Conservation (phyloP, 768 basidiomycete species). For the Tulasnella sp. region DNA sequence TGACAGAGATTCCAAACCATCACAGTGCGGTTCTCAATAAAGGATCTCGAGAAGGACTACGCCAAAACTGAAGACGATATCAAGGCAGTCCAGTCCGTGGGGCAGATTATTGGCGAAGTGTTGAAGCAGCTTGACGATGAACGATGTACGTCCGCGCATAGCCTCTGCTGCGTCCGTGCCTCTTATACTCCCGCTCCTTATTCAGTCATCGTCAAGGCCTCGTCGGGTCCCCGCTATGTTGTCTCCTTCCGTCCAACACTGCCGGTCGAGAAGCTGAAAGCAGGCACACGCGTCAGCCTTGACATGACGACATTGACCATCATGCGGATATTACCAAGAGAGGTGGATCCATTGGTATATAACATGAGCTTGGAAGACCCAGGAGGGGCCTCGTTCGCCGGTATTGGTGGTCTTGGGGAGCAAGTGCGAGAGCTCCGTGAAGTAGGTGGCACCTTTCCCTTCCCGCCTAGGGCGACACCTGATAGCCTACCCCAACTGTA, state of each 20-base stretch:
- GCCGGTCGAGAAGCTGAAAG: constrained; percentile 85
- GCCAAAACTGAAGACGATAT: constrained; percentile 98
- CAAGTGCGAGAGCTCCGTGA: constrained; percentile 97
- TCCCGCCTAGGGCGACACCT: background rate
- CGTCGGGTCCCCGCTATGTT: constrained; percentile 96
- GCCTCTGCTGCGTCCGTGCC: constrained; percentile 32
- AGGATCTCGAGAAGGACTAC: constrained; percentile 81
- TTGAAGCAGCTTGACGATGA: constrained; percentile 98
- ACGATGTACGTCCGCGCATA: constrained; percentile 61
- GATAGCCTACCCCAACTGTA: constrained; percentile 33
- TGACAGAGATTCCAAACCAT: background rate
- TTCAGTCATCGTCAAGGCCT: constrained; percentile 94
- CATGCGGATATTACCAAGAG: constrained; percentile 96
- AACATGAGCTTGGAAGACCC: constrained; percentile 99
- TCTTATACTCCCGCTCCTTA: background rate
- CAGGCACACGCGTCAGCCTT: constrained; percentile 90
- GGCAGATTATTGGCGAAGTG: constrained; percentile 98
- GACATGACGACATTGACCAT: constrained; percentile 99
- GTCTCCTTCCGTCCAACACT: constrained; percentile 94
- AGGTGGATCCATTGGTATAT: constrained; percentile 97
- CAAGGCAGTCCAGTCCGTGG: constrained; percentile 97
- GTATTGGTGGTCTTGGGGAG: constrained; percentile 91
- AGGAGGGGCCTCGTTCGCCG: constrained; percentile 90
- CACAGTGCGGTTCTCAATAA: constrained; percentile 84
- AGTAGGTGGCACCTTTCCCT: constrained; percentile 44